Percentiles rank a stretch among this genome's conserved stretches.
Conservation (phyloP, 108 stramenopile genomes). For the Stephanodiscus minutulus region DNA sequence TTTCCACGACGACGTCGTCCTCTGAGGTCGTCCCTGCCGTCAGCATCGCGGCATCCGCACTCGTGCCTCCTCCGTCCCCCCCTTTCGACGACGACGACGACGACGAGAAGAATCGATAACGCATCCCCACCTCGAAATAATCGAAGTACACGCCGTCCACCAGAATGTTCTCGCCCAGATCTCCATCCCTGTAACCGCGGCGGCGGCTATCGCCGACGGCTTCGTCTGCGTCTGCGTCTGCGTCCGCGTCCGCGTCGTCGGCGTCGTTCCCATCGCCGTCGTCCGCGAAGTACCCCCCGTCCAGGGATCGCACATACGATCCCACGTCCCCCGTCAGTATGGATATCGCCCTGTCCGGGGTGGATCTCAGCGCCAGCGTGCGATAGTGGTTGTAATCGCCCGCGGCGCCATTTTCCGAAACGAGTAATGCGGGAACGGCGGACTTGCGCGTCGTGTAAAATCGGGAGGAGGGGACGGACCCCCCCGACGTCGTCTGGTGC, state of each 20-base stretch:
- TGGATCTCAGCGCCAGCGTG: slow-evolving; percentile 51
- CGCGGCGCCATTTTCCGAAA: slow-evolving; percentile 36
- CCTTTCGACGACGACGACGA: too few species aligned
- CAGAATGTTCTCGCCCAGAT: slow-evolving; percentile 66
- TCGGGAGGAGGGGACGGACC: slow-evolving; percentile 43
- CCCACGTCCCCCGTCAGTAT: slow-evolving; percentile 57
- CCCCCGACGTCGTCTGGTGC: slow-evolving; percentile 32
- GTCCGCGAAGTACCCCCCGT: slow-evolving; percentile 19
- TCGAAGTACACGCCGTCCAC: slow-evolving; percentile 48
- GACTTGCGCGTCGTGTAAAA: slow-evolving; percentile 61
- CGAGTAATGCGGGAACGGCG: slow-evolving; percentile 15
- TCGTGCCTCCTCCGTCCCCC: too few species aligned
- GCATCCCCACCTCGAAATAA: slow-evolving; percentile 53
- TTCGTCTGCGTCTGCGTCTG: too few species aligned
- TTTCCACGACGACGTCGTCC: slow-evolving; percentile 52
- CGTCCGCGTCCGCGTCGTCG: not conserved
- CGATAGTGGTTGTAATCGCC: slow-evolving; percentile 72
- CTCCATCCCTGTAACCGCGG: slow-evolving; percentile 34
- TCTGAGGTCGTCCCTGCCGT: not conserved
- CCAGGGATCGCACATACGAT: slow-evolving; percentile 25
- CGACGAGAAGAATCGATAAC: slow-evolving; percentile 35
- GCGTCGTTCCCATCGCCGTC: slow-evolving; percentile 16
- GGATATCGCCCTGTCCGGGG: slow-evolving; percentile 59
- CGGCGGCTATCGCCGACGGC: not conserved
- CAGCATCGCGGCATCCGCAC: not conserved